Conservation (phyloP, 257 asterid species). For the Ligustrum vulgare region DNA sequence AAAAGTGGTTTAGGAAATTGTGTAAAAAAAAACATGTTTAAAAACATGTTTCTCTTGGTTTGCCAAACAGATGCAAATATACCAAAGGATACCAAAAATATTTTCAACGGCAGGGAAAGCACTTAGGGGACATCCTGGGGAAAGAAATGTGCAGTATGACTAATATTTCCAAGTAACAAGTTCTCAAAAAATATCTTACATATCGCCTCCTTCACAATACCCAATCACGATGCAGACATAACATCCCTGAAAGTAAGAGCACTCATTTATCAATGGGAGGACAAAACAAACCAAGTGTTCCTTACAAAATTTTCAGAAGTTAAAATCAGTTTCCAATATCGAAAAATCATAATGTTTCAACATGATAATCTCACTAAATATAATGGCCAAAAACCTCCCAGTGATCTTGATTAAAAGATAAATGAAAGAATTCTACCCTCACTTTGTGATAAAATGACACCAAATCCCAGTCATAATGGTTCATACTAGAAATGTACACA, state of each 20-base stretch:
- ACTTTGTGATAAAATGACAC: not conserved
- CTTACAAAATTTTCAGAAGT: not conserved
- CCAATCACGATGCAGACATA: slow-evolving; percentile 97
- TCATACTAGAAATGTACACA: slow-evolving; percentile 21
- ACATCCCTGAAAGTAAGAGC: slow-evolving; percentile 70
- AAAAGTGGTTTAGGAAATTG: too few species aligned
- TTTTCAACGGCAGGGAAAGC: not conserved
- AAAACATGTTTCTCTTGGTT: too few species aligned
- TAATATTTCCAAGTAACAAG: not conserved
- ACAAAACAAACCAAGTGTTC: slow-evolving; percentile 5
- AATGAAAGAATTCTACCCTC: not conserved
- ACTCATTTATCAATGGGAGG: slow-evolving; percentile 19
- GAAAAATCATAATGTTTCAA: not conserved
- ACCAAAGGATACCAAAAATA: not conserved
- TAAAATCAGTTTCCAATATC: not conserved
- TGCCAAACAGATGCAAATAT: too few species aligned
- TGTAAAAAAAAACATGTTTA: too few species aligned
- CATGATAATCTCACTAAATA: not conserved
- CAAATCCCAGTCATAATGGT: not conserved
- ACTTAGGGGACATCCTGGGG: not conserved
- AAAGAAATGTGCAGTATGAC: not conserved
- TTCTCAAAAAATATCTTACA: not conserved
- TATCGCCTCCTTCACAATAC: slow-evolving; percentile 98
- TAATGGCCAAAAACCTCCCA: not conserved
- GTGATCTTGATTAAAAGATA: not conserved